Evolutionary conservation across 2,329 filamentous ascomycete genomes (phyloP).

Genomic region (Fusarium scirpi): DNA sequence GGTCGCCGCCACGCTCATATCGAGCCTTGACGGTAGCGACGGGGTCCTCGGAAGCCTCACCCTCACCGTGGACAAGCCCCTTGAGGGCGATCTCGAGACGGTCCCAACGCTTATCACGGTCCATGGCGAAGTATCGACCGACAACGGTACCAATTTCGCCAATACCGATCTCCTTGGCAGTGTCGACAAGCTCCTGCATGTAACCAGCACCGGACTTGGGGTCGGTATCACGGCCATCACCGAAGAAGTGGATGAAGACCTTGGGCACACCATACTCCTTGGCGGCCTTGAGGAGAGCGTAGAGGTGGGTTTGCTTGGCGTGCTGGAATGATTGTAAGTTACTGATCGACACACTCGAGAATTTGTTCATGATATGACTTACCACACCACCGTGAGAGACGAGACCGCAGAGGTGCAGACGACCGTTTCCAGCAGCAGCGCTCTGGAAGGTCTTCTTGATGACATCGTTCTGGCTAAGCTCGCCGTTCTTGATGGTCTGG

Average conservation of each 20-base stretch:
- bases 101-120: constrained; percentile 99
- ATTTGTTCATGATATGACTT: constrained; percentile 48
- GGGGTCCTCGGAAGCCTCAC: constrained; percentile 85
- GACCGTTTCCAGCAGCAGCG: constrained; percentile 88
- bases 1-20: constrained; percentile 76
- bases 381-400: constrained; percentile 95
- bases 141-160: constrained; percentile 94
- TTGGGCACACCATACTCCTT: constrained; percentile 89
- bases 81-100: constrained; percentile 90
- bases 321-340: constrained; percentile 67
- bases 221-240: constrained; percentile 96
- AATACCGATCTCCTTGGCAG: constrained; percentile 83
- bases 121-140: constrained; percentile 98
- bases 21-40: constrained; percentile 87
- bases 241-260: constrained; percentile 99
- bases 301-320: constrained; percentile 93
- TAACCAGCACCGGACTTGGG: constrained; percentile 92
- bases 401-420: constrained; percentile 91
- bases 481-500: constrained; percentile 86
- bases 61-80: constrained; percentile 86
- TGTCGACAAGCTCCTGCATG: constrained; percentile 86
- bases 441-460: constrained; percentile 81
- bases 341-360: neutral
- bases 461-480: constrained; percentile 80
- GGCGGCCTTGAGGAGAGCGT: constrained; percentile 87